These are phyloP conservation scores for Camillea tinctor DNA, from an alignment of 2,329 filamentous ascomycete genomes.

Conservation along the genomic window DNA sequence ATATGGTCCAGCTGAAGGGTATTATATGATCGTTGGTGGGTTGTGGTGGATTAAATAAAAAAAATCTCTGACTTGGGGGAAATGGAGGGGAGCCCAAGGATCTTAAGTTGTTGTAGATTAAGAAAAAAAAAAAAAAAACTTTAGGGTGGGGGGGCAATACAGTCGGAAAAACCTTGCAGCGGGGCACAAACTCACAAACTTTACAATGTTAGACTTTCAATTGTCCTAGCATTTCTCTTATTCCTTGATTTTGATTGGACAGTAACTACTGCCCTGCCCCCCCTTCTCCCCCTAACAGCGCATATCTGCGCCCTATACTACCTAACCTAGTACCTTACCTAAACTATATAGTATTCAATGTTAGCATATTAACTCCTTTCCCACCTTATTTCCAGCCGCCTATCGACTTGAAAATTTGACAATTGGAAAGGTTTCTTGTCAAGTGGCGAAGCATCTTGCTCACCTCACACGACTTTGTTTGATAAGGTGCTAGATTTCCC, in stretches of 20 bases:
- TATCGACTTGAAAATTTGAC: not conserved
- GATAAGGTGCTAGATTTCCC: no score
- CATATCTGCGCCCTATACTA: not conserved
- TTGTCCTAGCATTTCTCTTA: not conserved
- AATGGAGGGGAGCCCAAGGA: conserved; percentile 23
- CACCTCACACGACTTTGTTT: no score
- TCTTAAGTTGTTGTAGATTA: conserved; percentile 20
- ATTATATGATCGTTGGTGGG: conserved; percentile 14
- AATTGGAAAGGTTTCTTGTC: not conserved
- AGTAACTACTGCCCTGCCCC: not conserved
- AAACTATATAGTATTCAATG: not conserved
- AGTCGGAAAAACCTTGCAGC: conserved; percentile 28
- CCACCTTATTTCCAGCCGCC: not conserved
- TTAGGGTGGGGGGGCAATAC: conserved; percentile 31
- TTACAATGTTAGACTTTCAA: not conserved
- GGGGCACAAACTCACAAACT: conserved; percentile 6
- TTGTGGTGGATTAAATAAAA: conserved; percentile 13
- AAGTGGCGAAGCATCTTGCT: conserved; percentile 5
- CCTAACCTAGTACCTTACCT: not conserved
- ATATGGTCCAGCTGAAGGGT: conserved; percentile 19
- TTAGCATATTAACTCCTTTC: conserved; percentile 1
- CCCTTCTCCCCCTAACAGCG: not conserved
- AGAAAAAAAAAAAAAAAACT: conserved; percentile 33
- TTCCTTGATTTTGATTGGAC: not conserved
- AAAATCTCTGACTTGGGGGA: conserved; percentile 23